Evolutionary conservation across 345 rosid genomes (phyloP).

Genomic region (Syzygium jambos): DNA sequence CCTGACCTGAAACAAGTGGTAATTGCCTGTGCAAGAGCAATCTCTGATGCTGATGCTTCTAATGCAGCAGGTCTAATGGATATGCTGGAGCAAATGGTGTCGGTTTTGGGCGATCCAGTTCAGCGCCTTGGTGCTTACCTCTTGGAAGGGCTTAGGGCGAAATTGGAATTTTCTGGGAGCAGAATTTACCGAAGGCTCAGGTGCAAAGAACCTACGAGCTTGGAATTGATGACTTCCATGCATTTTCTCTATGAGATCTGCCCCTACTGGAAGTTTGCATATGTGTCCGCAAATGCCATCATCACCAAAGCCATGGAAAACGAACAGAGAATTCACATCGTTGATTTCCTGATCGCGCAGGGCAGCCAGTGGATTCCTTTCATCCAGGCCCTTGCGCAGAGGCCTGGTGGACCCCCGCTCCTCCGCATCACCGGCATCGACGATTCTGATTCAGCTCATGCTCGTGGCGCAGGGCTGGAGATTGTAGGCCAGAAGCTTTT

Average conservation of each 20-base stretch:
- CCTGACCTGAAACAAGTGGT: neutral
- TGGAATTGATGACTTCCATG: conserved; percentile 4
- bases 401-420: conserved; percentile 4
- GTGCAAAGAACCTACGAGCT: neutral
- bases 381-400: neutral
- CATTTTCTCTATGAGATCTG: neutral
- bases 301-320: neutral
- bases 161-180: conserved; percentile 1
- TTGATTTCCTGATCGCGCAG: conserved; percentile 5
- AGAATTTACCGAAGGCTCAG: neutral
- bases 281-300: neutral
- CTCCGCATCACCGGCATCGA: conserved; percentile 4
- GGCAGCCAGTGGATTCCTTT: conserved; percentile 6
- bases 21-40: neutral
- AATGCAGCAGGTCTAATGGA: neutral
- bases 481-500: neutral
- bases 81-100: conserved; percentile 4
- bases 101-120: neutral
- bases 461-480: conserved; percentile 1
- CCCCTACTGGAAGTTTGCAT: conserved; percentile 8
- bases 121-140: conserved; percentile 6
- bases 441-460: conserved; percentile 1
- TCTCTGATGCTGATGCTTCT: neutral
- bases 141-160: conserved; percentile 6
- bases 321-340: neutral